Base-by-base conservation (phyloP, 352 stramenopile genomes). In the Pythium rhizo-oryzae region DNA sequence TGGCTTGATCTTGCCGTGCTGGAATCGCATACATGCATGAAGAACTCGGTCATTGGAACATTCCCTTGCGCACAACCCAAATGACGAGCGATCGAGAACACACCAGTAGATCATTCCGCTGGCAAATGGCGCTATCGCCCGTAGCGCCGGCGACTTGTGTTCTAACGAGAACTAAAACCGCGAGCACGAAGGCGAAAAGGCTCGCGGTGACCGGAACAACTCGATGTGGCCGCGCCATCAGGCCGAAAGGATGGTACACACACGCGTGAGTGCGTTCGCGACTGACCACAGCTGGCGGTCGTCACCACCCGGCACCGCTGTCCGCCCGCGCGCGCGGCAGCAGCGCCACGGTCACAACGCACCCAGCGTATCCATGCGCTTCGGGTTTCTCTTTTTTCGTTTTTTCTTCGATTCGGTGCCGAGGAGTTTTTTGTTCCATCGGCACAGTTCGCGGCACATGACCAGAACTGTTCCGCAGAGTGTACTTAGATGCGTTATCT, bases 1-100 rank as follows among this genome's bases (percentile, higher is more conserved):
- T 8, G 60, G 25, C 15, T 53, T 28, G 65, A 73, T 53, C 39
- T 61, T 67, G 33, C 65, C 70, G 46, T 71, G 39, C 70, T 74
- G 59, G 12, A 33, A 33, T 33, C 28, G 28, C 6, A 33, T 33
- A 33, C 28, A 33, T 33, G 28, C 28, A 41, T 41, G 35, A 15
- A 41, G 35, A 41, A 41, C 28, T 33, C 28, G 28, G 2, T 33
- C 28, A 33, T 33, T 33, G 6, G 28, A 33, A 33, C 28, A 33
- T 33, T 33, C 28, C 28, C 28, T 33, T 39, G 3, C 21, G 24
- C 37, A 30, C 13, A 5, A 60, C 18, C 19, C 19, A 30, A 44
- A 63, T 28, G 58, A 33, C 28, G 28, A 33, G 28, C 28, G 30
- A 13, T 23, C 30, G 28, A 23, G 33, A 25, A 43, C 59, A 25